Base-by-base conservation (phyloP, 2,329 filamentous ascomycete genomes). In the Byssothecium circinans region DNA sequence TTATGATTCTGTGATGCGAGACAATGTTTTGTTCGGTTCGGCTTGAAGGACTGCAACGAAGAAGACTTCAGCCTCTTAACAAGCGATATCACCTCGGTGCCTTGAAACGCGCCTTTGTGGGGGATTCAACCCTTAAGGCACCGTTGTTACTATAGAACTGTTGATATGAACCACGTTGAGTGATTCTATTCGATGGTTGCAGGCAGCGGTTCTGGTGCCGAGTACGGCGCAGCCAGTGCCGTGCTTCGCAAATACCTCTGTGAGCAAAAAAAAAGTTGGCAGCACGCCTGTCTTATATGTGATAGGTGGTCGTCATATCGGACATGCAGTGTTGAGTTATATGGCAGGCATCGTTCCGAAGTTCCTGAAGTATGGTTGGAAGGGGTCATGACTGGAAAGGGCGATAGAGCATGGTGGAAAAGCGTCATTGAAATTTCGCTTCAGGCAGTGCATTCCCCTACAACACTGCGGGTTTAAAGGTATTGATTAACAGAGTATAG, bases 281-380 rank as follows among this genome's bases (percentile, higher is more conserved):
- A 54, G 46, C 30, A 57, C 57, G 54, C 54, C 52, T 57, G 50
- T 40, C 36, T 6, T 17, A 19, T 4, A 36, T 18, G 23, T 22
- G 12, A 18, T 19, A 32, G 18, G 34, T 34, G 17, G 14, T 32
- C 14, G 29, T 27, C 25, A 11, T 41, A 34, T 44, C 32, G 30
- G 12, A 35, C 22, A 38, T 33, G 15, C 22, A 14, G 15, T 20
- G 19, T 15, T 17, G n/a, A 22, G 10, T 18, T 5, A 36, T 36
- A 7, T 33, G 30, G 6, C 6, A 10, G 23, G 23, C 23, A 25
- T n/a, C n/a, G n/a, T n/a, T n/a, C n/a, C n/a, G n/a, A n/a, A n/a
- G n/a, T n/a, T n/a, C n/a, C n/a, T n/a, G n/a, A n/a, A n/a, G n/a
- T n/a, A n/a, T n/a, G n/a, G n/a, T n/a, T n/a, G n/a, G n/a, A n/a